These are phyloP conservation scores for Pontederia crassipes DNA, from an alignment of 176 grass and related monocot species.

Conservation along the genomic window DNA sequence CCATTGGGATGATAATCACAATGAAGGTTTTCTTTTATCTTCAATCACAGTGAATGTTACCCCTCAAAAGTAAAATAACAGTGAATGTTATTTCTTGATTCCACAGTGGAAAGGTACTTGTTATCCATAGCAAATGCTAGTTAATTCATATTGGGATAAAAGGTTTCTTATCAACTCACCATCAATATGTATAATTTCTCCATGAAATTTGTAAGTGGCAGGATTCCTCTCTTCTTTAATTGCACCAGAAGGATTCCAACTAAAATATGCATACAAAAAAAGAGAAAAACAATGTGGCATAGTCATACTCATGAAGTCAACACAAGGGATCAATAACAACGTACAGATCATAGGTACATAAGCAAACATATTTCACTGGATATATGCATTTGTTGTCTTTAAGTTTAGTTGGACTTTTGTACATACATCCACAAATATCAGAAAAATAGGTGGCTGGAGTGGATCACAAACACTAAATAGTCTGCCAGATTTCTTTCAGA, in stretches of 20 bases:
- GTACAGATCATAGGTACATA: too few relatives aligned
- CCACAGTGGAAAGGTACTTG: not conserved
- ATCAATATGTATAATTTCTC: constrained; percentile 52
- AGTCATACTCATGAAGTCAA: not conserved
- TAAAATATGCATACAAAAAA: constrained; percentile 12
- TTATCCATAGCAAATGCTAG: not conserved
- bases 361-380: too few relatives aligned
- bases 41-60: too few relatives aligned
- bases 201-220: constrained; percentile 72
- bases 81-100: not conserved
- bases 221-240: constrained; percentile 63
- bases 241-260: constrained; percentile 88
- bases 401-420: too few relatives aligned
- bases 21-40: too few relatives aligned
- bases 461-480: too few relatives aligned
- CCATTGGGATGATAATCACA: too few relatives aligned
- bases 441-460: too few relatives aligned
- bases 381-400: too few relatives aligned
- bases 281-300: not conserved
- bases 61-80: not conserved
- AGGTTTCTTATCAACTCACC: constrained; percentile 44
- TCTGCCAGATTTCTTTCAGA: too few relatives aligned
- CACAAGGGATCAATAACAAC: too few relatives aligned
- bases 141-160: not conserved
- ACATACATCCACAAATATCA: too few relatives aligned